Base-by-base conservation (phyloP, 2,329 filamentous ascomycete species). In the Plenodomus lindquistii region DNA sequence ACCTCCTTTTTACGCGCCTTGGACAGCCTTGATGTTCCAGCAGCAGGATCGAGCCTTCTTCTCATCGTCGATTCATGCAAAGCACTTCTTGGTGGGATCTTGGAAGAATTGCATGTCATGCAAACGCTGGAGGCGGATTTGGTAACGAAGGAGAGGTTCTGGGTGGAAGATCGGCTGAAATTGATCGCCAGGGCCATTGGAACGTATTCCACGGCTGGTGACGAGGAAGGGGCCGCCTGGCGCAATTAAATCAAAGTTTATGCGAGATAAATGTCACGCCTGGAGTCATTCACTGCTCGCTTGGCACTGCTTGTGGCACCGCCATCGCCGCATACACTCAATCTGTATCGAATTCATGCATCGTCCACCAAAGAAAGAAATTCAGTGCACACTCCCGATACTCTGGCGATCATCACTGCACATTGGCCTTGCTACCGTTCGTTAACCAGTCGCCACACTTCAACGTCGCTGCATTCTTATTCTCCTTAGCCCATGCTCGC, bases 21-120 rank as follows among this genome's bases (percentile, higher is more conserved):
- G 18, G 63, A 69, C n/a, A 53, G 54, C n/a, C 42, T 74, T 42
- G 56, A 54, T 29, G 55, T 59, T 36, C 63, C 66, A 37, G 37
- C 55, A 20, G 38, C 50, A 22, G 70, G 62, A 13, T 73, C 70
- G 24, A 73, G 67, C 49, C 65, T 73, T 42, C 61, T 62, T 16
- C 46, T 36, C 17, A 63, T 73, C 16, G 62, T 73, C 2, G 43
- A 41, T 4, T 59, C 55, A 27, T 73, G 69, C 48, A 63, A 62
- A 39, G 43, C 47, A 31, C 48, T 74, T 35, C 50, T 74, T 20
- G 42, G 43, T 1, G 68, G 66, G 16, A 59, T 73, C 9, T 46
- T 67, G 42, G 59, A 63, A 15, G 72, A 74, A 52, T 46, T 74
- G 53, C 55, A 59, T 15, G 46, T 55, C 5, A 72, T 75, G 65